phyloP scores from a whole-genome alignment of 495 filamentous ascomycete species.

The Penicillium turbatum region DNA sequence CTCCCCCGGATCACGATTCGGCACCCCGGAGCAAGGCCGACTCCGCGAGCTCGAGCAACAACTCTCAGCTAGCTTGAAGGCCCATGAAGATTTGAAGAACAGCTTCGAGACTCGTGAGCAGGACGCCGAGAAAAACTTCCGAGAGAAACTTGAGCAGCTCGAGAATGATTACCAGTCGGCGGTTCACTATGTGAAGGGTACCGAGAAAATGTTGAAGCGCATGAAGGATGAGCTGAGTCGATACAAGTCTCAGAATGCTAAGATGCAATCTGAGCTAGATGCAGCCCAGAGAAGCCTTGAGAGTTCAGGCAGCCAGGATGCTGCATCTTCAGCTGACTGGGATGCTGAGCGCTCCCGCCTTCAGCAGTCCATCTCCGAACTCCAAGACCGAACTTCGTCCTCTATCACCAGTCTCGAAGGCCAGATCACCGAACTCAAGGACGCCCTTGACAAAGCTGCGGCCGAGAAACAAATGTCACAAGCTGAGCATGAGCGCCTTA shows the following conservation, averaged over 20 bases:
- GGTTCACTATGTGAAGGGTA: conserved; percentile 98
- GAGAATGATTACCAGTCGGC: conserved; percentile 98
- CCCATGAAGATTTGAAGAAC: conserved; percentile 78
- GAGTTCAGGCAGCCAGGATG: conserved; percentile 24
- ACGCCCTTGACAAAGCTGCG: conserved; percentile 58
- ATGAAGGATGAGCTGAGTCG: conserved; percentile 95
- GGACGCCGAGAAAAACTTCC: conserved; percentile 78
- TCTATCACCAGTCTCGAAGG: conserved; percentile 64
- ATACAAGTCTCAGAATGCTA: conserved; percentile 80
- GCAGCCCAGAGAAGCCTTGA: conserved; percentile 43
- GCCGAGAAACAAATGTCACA: conserved; percentile 64
- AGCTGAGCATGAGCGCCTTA: conserved; percentile 51
- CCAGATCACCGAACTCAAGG: conserved; percentile 62
- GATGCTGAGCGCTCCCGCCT: conserved; percentile 68
- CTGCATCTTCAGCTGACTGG: conserved; percentile 59
- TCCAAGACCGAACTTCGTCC: conserved; percentile 62
- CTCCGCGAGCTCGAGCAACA: conserved; percentile 87
- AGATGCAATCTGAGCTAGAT: conserved; percentile 74
- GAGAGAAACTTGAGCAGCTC: conserved; percentile 86
- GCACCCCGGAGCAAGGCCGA: conserved; percentile 75
- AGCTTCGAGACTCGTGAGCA: conserved; percentile 72
- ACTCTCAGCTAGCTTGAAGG: conserved; percentile 68
- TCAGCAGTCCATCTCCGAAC: conserved; percentile 57
- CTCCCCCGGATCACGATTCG: conserved; percentile 69
- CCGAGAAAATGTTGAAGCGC: conserved; percentile 97